phyloP scores from a whole-genome alignment of 306 rosid species.

The Sesbania bispinosa region DNA sequence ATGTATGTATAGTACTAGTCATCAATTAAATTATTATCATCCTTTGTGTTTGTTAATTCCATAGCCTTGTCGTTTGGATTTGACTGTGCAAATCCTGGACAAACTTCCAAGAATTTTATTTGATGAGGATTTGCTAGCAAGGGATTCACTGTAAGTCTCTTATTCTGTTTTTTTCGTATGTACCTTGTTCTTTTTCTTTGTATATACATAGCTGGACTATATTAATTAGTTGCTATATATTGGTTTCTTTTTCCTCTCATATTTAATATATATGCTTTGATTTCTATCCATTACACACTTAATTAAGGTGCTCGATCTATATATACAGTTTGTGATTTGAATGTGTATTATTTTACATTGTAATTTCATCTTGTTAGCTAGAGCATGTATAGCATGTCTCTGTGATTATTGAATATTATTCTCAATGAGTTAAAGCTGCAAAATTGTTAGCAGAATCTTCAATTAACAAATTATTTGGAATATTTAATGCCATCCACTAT shows the following conservation, averaged over 20 bases:
- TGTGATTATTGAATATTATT: background rate
- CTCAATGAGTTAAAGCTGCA: no score
- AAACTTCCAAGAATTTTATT: conserved; percentile 61
- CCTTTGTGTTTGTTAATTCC: background rate
- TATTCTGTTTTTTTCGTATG: background rate
- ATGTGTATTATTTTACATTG: background rate
- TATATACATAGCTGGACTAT: background rate
- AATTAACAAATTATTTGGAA: conserved; percentile 27
- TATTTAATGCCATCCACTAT: no score
- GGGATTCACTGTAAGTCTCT: conserved; percentile 69
- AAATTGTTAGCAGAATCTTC: conserved; percentile 2
- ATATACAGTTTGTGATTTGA: background rate
- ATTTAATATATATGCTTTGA: background rate
- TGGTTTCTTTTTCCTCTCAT: conserved; percentile 8
- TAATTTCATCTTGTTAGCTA: conserved; percentile 4
- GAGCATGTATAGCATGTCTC: background rate
- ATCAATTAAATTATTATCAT: background rate
- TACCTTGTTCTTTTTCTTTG: background rate
- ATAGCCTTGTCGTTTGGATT: conserved; percentile 64
- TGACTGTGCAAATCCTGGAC: conserved; percentile 54
- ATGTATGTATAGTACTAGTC: background rate
- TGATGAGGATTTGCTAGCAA: conserved; percentile 64
- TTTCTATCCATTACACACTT: conserved; percentile 8
- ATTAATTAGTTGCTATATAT: background rate
- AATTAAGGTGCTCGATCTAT: no score